These are phyloP conservation scores for Stachybotrys elegans DNA, from an alignment of 2,329 filamentous ascomycete species.

Conservation along the genomic window DNA sequence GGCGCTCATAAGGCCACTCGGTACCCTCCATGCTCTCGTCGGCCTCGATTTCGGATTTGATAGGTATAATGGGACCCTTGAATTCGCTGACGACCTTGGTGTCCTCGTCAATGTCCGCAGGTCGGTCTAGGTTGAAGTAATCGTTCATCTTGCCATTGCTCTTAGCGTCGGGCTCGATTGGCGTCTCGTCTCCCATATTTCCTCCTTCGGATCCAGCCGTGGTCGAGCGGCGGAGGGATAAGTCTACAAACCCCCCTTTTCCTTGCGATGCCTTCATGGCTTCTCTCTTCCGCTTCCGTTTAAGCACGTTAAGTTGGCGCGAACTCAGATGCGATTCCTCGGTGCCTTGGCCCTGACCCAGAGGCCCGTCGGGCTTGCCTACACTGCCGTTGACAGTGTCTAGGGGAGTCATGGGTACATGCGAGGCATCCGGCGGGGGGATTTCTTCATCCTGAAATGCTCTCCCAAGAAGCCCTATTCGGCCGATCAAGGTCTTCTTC, in stretches of 20 bases:
- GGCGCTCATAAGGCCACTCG: constrained; percentile 90
- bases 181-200: constrained; percentile 56
- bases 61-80: constrained; percentile 74
- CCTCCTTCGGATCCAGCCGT: constrained; percentile 53
- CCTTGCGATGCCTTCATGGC: constrained; percentile 79
- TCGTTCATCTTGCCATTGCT: constrained; percentile 66
- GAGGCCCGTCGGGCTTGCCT: constrained; percentile 29
- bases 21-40: constrained; percentile 71
- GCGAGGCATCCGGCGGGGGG: constrained; percentile 44
- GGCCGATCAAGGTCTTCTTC: constrained; percentile 78
- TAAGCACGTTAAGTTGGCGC: constrained; percentile 88
- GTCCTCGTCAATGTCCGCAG: constrained; percentile 76
- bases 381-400: constrained; percentile 32
- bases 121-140: constrained; percentile 85
- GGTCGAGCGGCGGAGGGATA: constrained; percentile 63
- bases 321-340: constrained; percentile 79
- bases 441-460: constrained; percentile 82
- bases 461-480: constrained; percentile 79
- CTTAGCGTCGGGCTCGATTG: constrained; percentile 46
- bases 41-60: constrained; percentile 80
- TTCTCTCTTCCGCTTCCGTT: constrained; percentile 88
- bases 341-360: constrained; percentile 33
- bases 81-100: constrained; percentile 92
- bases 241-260: constrained; percentile 84
- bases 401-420: constrained; percentile 39